Evolutionary conservation across 2,329 filamentous ascomycete species (phyloP).

Genomic region (Aspergillus sp.): DNA sequence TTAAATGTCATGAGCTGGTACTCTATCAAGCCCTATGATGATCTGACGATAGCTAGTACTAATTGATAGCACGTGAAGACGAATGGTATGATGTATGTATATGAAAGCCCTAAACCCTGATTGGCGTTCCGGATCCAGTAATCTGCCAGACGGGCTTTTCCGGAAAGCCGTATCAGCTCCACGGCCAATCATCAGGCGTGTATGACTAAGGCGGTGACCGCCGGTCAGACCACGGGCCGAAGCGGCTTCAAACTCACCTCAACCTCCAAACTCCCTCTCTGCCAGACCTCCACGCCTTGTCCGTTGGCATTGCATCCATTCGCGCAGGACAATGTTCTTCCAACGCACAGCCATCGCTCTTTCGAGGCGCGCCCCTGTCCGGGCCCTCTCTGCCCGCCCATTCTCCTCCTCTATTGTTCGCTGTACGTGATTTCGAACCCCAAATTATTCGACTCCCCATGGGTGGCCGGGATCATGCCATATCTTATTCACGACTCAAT

Average conservation of each 20-base stretch:
- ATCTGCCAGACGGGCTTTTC: constrained; percentile 16
- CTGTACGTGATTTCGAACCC: constrained; percentile 42
- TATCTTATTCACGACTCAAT: constrained; percentile 21
- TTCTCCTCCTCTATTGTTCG: constrained; percentile 48
- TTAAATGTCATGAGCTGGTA: constrained; percentile 3
- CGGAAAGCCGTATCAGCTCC: constrained; percentile 17
- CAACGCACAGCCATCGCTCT: constrained; percentile 48
- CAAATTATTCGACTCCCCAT: constrained; percentile 13
- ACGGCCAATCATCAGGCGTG: constrained; percentile 24
- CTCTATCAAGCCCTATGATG: background rate
- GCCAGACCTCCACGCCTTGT: constrained; percentile 27
- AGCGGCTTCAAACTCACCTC: constrained; percentile 43
- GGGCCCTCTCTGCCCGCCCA: constrained; percentile 44
- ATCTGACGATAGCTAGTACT: background rate
- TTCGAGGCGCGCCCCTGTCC: constrained; percentile 46
- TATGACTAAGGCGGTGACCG: constrained; percentile 26
- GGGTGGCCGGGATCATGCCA: constrained; percentile 13
- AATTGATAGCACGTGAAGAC: background rate
- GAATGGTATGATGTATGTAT: background rate
- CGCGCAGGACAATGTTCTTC: constrained; percentile 46
- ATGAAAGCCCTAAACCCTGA: constrained; percentile 22
- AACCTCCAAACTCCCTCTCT: constrained; percentile 34
- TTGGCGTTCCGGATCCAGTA: constrained; percentile 13
- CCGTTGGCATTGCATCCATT: constrained; percentile 22
- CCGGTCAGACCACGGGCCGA: constrained; percentile 30